Conservation (phyloP, 139 green algal species). For the Coelastrella sp. region DNA sequence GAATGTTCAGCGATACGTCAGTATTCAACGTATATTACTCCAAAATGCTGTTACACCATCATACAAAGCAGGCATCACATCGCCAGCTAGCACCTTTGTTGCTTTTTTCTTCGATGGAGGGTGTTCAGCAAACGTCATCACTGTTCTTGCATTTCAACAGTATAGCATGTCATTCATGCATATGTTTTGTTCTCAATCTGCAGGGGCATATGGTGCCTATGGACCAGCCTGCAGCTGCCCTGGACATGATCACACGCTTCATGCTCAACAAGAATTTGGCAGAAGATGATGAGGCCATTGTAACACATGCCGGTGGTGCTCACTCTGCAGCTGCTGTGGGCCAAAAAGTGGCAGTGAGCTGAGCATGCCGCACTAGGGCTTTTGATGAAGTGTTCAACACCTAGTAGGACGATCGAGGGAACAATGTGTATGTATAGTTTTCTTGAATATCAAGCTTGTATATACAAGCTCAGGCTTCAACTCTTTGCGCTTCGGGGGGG, state of each 20-base stretch:
- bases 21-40: too few species aligned
- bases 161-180: not conserved
- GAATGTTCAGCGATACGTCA: too few species aligned
- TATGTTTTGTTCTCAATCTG: not conserved
- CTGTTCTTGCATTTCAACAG: constrained; percentile 5
- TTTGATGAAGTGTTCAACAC: not conserved
- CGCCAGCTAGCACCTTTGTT: too few species aligned
- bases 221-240: constrained; percentile 74
- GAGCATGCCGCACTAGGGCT: not conserved
- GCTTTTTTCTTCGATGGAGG: too few species aligned
- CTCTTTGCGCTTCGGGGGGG: too few species aligned
- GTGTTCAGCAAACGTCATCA: too few species aligned
- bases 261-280: constrained; percentile 56
- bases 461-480: too few species aligned
- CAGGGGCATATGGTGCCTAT: constrained; percentile 83
- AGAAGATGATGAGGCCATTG: constrained; percentile 9
- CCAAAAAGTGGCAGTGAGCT: not conserved
- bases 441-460: too few species aligned
- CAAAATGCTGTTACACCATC: too few species aligned
- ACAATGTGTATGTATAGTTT: too few species aligned
- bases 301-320: not conserved
- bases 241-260: constrained; percentile 83
- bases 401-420: too few species aligned
- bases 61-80: too few species aligned
- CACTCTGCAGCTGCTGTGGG: not conserved